Evolutionary conservation across 2,329 filamentous ascomycete species (phyloP), one percentile per base, ranked within the genome.

Genomic region (Colletotrichum eremochloae): DNA sequence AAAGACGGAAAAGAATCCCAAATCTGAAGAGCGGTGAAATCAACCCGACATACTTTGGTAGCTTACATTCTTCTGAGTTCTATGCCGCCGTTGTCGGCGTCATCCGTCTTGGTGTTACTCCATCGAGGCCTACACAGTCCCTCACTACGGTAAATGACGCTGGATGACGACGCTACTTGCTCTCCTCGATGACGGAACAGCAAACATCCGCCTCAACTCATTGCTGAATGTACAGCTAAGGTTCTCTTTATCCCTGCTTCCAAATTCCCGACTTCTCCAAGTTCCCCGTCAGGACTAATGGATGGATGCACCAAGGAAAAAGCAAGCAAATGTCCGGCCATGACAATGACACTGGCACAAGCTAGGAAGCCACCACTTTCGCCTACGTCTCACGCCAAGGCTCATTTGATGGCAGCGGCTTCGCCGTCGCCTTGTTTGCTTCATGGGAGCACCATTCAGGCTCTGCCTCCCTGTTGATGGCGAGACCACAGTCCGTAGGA

Each of bases 251-350:
- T 36, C 31, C 24, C 24, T 55, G 18, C 52, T 36, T 18, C 1
- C 2, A 5, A 18, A 33, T 38, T 12, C 31, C 18, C 12, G 52
- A 11, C 7, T 36, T 36, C 52, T 36, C 7, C 31, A 31, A 40
- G 11, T 38, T 40, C 58, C 46, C 46, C 38, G 48, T 68, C 53
- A 29, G 52, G n/a, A n/a, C 65, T 63, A 57, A 63, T 69, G 44
- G 58, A 60, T 69, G 53, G 40, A 33, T 6, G 58, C 52, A 46
- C 66, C 44, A 29, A 42, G 36, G 44, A 60, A 72, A 69, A 72
- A 72, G 69, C 52, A 72, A 72, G 69, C 58, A 69, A 56, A 52
- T 11, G 52, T 40, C 53, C 69, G 58, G 53, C 36, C 52, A 68
- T 18, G 58, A 29, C 65, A 58, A 68, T 68, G 64, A 42, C 56